phyloP scores from a whole-genome alignment of 1,139 yeast genomes.

The Candida neerlandica region DNA sequence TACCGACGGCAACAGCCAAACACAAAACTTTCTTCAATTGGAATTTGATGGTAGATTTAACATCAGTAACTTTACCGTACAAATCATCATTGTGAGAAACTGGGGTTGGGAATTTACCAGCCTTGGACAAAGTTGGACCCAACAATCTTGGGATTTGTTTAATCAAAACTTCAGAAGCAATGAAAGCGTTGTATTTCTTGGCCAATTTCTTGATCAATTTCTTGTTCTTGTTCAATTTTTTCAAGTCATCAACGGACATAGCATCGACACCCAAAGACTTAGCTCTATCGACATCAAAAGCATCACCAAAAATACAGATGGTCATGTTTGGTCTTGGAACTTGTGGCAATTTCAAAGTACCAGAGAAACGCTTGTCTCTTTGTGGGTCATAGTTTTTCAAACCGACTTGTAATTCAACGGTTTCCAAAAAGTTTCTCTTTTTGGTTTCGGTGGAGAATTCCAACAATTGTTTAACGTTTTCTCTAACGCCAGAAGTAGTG shows the following conservation, averaged over 20 bases:
- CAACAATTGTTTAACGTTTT: conserved; percentile 90
- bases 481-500: conserved; percentile 93
- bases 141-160: conserved; percentile 99
- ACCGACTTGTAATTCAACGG: conserved; percentile 99
- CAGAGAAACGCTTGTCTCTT: conserved; percentile 99
- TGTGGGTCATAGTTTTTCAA: conserved; percentile 99
- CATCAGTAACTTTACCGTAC: conserved; percentile 94
- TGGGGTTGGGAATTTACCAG: conserved; percentile 99
- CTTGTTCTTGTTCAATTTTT: conserved; percentile 99
- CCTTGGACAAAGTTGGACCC: conserved; percentile 99
- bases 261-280: conserved; percentile 99
- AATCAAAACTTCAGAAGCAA: conserved; percentile 98
- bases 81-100: conserved; percentile 99
- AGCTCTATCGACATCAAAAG: conserved; percentile 99
- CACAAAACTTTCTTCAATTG: conserved; percentile 96
- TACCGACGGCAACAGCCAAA: conserved; percentile 95
- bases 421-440: conserved; percentile 99
- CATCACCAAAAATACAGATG: conserved; percentile 99
- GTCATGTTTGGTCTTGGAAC: conserved; percentile 99
- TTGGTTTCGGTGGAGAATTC: conserved; percentile 91
- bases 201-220: conserved; percentile 99
- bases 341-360: conserved; percentile 96
- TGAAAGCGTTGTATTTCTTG: conserved; percentile 99
- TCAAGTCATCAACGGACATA: conserved; percentile 99
- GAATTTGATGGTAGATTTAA: conserved; percentile 99